phyloP scores from a whole-genome alignment of 495 filamentous ascomycete species.

The Penicillium alfredii region DNA sequence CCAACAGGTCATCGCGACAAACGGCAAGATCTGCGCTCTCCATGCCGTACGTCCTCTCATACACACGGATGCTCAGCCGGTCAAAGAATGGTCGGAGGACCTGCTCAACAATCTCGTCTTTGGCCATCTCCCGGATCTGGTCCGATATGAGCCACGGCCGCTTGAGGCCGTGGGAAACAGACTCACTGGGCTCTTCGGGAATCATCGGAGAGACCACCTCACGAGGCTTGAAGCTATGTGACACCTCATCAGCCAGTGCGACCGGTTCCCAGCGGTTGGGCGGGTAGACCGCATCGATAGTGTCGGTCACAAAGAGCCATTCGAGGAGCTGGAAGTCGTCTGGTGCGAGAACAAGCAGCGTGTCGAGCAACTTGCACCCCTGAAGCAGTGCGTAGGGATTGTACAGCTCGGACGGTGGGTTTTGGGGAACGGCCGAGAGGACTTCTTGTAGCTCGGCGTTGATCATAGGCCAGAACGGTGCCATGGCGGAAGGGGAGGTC shows the following conservation, averaged over 20 bases:
- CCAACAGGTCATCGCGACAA: constrained; percentile 63
- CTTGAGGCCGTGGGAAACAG: constrained; percentile 22
- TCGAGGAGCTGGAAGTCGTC: constrained; percentile 95
- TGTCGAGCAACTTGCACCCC: constrained; percentile 86
- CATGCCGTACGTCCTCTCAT: constrained; percentile 89
- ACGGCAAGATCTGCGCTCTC: constrained; percentile 58
- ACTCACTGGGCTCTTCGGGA: constrained; percentile 30
- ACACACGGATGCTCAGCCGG: constrained; percentile 83
- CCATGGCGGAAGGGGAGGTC: constrained; percentile 68
- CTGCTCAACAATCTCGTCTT: constrained; percentile 66
- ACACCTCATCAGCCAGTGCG: constrained; percentile 80
- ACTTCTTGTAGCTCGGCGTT: constrained; percentile 81
- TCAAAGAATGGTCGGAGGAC: constrained; percentile 85
- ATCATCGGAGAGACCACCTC: constrained; percentile 32
- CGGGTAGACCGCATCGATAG: constrained; percentile 91
- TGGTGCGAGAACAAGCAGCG: constrained; percentile 73
- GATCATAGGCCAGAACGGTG: constrained; percentile 81
- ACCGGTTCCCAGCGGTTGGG: constrained; percentile 64
- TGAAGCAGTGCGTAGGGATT: constrained; percentile 71
- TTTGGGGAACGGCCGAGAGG: constrained; percentile 66
- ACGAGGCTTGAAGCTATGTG: constrained; percentile 62
- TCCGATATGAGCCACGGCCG: constrained; percentile 41
- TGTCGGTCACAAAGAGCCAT: constrained; percentile 96
- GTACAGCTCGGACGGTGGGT: constrained; percentile 69
- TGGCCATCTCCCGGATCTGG: constrained; percentile 44